Evolutionary conservation across 176 grass and related monocot genomes (phyloP).

Genomic region (Oryza rufipogon): DNA sequence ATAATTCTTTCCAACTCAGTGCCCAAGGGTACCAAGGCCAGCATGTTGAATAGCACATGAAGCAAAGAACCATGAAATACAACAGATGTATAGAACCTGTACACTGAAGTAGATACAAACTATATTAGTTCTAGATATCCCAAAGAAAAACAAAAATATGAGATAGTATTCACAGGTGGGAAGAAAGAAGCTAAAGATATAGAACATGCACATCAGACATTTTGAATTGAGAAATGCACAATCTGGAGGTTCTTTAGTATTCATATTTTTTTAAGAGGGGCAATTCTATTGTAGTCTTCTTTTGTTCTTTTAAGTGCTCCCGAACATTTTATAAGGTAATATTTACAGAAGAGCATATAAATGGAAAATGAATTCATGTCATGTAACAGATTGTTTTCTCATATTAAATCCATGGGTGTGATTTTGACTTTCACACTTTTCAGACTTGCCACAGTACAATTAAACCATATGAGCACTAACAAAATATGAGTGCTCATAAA

Average conservation of each 20-base stretch:
- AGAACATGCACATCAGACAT: slow-evolving; percentile 8
- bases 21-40: slow-evolving; percentile 89
- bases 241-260: not conserved
- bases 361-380: not conserved
- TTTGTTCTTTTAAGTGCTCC: not conserved
- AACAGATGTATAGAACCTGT: slow-evolving; percentile 90
- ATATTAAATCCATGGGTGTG: not conserved
- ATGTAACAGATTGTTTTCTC: not conserved
- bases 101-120: slow-evolving; percentile 60
- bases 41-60: slow-evolving; percentile 97
- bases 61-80: slow-evolving; percentile 91
- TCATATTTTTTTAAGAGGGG: slow-evolving; percentile 12
- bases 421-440: not conserved
- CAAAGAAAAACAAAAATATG: slow-evolving; percentile 9
- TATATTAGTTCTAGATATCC: slow-evolving; percentile 37
- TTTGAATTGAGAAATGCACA: not conserved
- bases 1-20: slow-evolving; percentile 94
- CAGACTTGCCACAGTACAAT: not conserved
- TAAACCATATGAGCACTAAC: not conserved
- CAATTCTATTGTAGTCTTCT: slow-evolving; percentile 2
- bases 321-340: not conserved
- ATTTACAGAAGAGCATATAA: slow-evolving; percentile 7
- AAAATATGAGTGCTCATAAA: not conserved
- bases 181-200: slow-evolving; percentile 4
- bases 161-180: not conserved